phyloP scores from a whole-genome alignment of 2,329 filamentous ascomycete genomes.

The Fusarium sarcochroum region DNA sequence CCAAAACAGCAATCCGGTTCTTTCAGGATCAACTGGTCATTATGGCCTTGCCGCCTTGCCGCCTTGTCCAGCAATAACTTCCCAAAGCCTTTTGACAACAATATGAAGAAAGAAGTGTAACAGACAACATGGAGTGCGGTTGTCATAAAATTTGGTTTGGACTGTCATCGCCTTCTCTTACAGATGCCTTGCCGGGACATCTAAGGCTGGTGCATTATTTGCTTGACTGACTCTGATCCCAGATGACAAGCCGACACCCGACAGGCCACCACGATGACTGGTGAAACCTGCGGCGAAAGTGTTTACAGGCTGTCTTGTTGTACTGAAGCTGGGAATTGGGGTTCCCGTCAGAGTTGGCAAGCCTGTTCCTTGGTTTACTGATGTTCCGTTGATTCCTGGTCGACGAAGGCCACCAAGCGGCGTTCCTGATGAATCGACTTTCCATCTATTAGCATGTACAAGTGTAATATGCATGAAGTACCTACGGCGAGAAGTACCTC shows the following conservation, averaged over 20 bases:
- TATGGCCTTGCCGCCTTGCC: not conserved
- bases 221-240: slow-evolving; percentile 52
- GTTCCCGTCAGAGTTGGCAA: slow-evolving; percentile 20
- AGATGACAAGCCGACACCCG: slow-evolving; percentile 50
- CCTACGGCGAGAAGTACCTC: slow-evolving; percentile 34
- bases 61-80: slow-evolving; percentile 1
- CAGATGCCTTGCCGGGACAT: slow-evolving; percentile 26
- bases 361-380: slow-evolving; percentile 16
- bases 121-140: not conserved
- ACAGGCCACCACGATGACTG: slow-evolving; percentile 38
- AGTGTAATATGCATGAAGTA: not conserved
- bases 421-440: slow-evolving; percentile 26
- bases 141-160: not conserved
- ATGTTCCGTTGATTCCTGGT: slow-evolving; percentile 19
- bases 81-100: no score
- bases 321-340: slow-evolving; percentile 17
- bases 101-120: not conserved
- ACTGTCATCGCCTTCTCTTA: slow-evolving; percentile 5
- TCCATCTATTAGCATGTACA: slow-evolving; percentile 15
- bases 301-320: slow-evolving; percentile 15
- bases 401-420: slow-evolving; percentile 23
- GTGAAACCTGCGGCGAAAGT: slow-evolving; percentile 37
- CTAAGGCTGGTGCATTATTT: slow-evolving; percentile 29
- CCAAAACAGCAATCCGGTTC: not conserved
- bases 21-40: not conserved